Conservation (phyloP, 2,329 filamentous ascomycete genomes). For the Berkeleyomyces rouxiae region DNA sequence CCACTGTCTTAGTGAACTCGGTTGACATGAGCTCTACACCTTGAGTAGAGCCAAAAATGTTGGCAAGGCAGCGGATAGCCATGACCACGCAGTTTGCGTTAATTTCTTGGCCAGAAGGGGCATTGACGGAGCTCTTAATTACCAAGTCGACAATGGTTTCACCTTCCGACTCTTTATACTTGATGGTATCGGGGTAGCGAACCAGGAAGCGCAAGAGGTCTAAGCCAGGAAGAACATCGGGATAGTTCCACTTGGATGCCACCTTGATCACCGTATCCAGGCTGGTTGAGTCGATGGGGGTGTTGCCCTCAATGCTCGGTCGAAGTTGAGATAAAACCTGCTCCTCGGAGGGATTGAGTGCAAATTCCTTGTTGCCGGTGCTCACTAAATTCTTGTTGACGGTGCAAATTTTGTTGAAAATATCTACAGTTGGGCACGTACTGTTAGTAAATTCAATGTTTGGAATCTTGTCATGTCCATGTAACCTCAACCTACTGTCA, state of each 20-base stretch:
- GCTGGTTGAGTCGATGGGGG: constrained; percentile 32
- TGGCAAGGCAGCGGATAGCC: constrained; percentile 62
- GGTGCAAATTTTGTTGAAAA: constrained; percentile 60
- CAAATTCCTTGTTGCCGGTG: constrained; percentile 53
- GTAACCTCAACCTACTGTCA: constrained; percentile 26
- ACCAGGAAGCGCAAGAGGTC: constrained; percentile 77
- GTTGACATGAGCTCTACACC: constrained; percentile 52
- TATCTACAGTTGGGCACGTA: constrained; percentile 29
- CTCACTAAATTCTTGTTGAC: constrained; percentile 58
- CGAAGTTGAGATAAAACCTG: constrained; percentile 44
- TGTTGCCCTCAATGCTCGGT: constrained; percentile 43
- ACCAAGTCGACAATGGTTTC: constrained; percentile 43
- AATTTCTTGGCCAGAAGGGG: constrained; percentile 36
- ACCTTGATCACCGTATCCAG: constrained; percentile 54
- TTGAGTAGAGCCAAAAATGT: constrained; percentile 60
- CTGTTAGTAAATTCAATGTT: constrained; percentile 9
- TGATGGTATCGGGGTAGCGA: constrained; percentile 48
- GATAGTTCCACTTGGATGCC: constrained; percentile 61
- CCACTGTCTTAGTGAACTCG: constrained; percentile 38
- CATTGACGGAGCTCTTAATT: constrained; percentile 22
- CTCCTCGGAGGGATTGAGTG: constrained; percentile 57
- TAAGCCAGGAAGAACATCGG: constrained; percentile 65
- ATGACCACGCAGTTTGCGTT: constrained; percentile 79
- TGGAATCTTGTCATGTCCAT: neutral
- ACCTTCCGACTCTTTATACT: constrained; percentile 34